Evolutionary conservation across 495 filamentous ascomycete genomes (phyloP), one percentile per base, ranked within the genome.

Genomic region (Penicillium angulare): DNA sequence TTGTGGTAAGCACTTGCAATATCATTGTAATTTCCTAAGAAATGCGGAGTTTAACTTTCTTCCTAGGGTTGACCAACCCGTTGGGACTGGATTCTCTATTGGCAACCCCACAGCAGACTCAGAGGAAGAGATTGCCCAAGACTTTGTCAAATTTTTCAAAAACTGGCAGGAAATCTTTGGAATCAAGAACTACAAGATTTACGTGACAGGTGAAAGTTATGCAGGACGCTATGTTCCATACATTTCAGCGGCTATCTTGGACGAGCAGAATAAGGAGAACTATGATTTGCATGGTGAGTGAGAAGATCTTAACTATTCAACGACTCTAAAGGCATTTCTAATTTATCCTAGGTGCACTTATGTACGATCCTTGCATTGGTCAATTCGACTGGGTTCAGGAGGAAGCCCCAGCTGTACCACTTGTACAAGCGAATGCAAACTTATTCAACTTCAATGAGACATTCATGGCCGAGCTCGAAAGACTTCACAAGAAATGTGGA

Each of bases 121-220:
- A 33, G 72, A 85, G 53, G 75, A 80, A 22, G 77, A 85, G 26
- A 76, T 76, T 21, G 82, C 81, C 0, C 59, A 74, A 49, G 75
- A 86, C 40, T 87, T 87, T 59, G 46, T 81, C 5, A 78, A 79
- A 44, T 86, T 85, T 67, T 86, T 77, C 63, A 81, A 80, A 70
- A 86, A 85, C 63, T 86, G 82, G 54, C 64, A 83, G 17, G 64
- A 81, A 38, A 75, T 71, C 1, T 87, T 86, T 49, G 79, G 75
- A 4, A 75, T 86, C 49, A 76, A 84, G 52, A 78, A 78, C 46
- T 78, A 70, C 62, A 84, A 81, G 63, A 76, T 86, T 40, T 85
- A 78, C 47, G 72, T 86, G 41, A 79, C 83, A 2, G 83, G 84
- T 7, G 83, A 86, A 58, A 78, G 73, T 46, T 86, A 84, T 63